Base-by-base conservation (phyloP, 2,329 filamentous ascomycete species). In the Cercospora beticola region DNA sequence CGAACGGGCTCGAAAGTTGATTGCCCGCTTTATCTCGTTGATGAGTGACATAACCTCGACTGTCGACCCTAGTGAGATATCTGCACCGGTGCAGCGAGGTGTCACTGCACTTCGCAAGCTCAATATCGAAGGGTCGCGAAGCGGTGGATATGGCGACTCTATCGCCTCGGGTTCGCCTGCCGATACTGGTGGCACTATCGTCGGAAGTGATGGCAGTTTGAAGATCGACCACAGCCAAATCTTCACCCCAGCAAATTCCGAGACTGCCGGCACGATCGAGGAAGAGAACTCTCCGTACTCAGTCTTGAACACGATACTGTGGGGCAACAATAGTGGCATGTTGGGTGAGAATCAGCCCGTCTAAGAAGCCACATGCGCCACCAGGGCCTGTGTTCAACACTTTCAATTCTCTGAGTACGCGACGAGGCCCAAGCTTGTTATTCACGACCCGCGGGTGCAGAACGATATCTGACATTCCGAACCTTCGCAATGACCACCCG, bases 271-370 rank as follows among this genome's bases (percentile, higher is more conserved):
- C 12, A 57, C 65, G 12, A 62, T 56, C 2, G 68, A 69, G 6
- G 72, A 82, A 33, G 82, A 84, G 54, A 77, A 80, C 8, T 81
- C 79, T 26, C 83, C 83, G 7, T 84, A 85, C 73, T 81, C 82
- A 18, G 78, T 84, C 4, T 80, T 84, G 77, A 83, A 85, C 69
- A 81, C 79, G 5, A 85, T 85, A 60, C 78, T 85, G 10, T 77
- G 74, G 75, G 75, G 75, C 9, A 64, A 64, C 40, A 68, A 62
- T 40, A 66, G 30, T 18, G 63, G 46, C 28, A 28, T 65, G 33
- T 21, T 60, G 28, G 54, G 67, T 21, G 67, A 63, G 4, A 40
- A 21, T 18, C 60, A 18, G 49, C 36, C 63, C 10, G 58, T 66
- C 54, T 63, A n/a, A 56, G 54, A 16, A 62, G 14, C 4, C 10